Evolutionary conservation across 192 early-diverging fungal species (phyloP).

Genomic region (Dissophora ornata): DNA sequence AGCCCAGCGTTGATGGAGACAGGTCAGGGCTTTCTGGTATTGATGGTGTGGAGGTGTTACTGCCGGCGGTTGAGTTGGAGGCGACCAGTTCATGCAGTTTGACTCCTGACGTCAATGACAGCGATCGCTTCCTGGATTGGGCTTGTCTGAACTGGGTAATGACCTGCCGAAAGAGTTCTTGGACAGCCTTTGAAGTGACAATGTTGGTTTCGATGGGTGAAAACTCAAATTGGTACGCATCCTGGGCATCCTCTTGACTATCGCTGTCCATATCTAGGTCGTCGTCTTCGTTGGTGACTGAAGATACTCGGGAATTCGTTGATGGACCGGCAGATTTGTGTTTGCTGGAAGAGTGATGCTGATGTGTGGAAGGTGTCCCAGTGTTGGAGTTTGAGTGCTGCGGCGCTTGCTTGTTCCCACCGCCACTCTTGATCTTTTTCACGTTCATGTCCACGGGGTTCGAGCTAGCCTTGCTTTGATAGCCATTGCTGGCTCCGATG

Average conservation of each 20-base stretch:
- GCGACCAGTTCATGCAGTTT: conserved; percentile 43
- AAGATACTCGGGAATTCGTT: conserved; percentile 5
- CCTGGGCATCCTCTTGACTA: conserved; percentile 32
- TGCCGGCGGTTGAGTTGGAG: conserved; percentile 10
- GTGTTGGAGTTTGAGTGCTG: neutral
- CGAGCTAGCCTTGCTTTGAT: neutral
- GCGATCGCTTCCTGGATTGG: conserved; percentile 55
- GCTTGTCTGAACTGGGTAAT: conserved; percentile 54
- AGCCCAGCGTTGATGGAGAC: conserved; percentile 3
- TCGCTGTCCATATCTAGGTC: conserved; percentile 50
- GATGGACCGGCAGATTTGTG: conserved; percentile 12
- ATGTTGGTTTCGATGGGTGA: conserved; percentile 53
- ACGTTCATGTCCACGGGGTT: neutral
- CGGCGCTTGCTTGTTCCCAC: neutral
- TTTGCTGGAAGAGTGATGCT: conserved; percentile 14
- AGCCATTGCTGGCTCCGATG: conserved; percentile 4
- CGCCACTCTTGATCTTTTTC: conserved; percentile 5
- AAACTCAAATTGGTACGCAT: conserved; percentile 51
- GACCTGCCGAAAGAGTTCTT: conserved; percentile 52
- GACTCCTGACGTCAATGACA: conserved; percentile 49
- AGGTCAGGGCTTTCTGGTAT: conserved; percentile 24
- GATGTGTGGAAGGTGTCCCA: conserved; percentile 4
- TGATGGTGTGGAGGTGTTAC: conserved; percentile 1
- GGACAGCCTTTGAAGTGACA: conserved; percentile 54
- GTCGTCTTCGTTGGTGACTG: conserved; percentile 34